Base-by-base conservation (phyloP, 176 grass and related monocot species). In the Lolium perenne region DNA sequence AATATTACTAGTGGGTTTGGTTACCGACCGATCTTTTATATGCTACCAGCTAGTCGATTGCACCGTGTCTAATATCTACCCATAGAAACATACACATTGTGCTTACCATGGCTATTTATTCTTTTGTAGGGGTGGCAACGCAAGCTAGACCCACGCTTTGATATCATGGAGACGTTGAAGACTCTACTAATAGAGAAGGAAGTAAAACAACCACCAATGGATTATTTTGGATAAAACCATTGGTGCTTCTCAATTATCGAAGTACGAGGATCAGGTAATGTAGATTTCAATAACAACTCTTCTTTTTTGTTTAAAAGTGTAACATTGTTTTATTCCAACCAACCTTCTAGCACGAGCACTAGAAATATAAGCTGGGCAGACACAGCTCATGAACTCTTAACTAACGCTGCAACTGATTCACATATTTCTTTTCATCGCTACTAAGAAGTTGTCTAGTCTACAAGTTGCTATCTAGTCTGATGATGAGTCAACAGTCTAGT, bases 41-140 rank as follows among this genome's bases (percentile, higher is more conserved):
- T 57, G 65, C 25, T 69, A 87, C 81, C 66, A 25, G 62, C 80
- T 87, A 29, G 82, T 76, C 5, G 4, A 56, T 56, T 66, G 32
- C 38, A 48, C 8, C 4, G 43, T 82, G 56, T 46, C 4, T 53
- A 73, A 26, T 79, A 83, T 84, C 5, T 32, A 38, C 11, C 63
- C 14, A 66, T 38, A 66, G 13, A 66, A 66, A 67, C 9, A 79
- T 80, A 29, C 43, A 38, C 20, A 53, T 0, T 51, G 82, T 78
- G 35, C 22, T 85, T 85, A 81, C 21, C 29, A n/a, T 76, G 58
- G 45, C 58, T 88, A 82, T 84, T 77, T 57, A 69, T 83, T 59
- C 67, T 94, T 76, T 86, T 88, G 83, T 77, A 98, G 96, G 93
- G 96, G 1, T 98, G 96, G 96, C 96, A 98, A 88, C 88, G 90